Conservation (phyloP, 345 rosid genomes). For the Hibiscus tridactylites region DNA sequence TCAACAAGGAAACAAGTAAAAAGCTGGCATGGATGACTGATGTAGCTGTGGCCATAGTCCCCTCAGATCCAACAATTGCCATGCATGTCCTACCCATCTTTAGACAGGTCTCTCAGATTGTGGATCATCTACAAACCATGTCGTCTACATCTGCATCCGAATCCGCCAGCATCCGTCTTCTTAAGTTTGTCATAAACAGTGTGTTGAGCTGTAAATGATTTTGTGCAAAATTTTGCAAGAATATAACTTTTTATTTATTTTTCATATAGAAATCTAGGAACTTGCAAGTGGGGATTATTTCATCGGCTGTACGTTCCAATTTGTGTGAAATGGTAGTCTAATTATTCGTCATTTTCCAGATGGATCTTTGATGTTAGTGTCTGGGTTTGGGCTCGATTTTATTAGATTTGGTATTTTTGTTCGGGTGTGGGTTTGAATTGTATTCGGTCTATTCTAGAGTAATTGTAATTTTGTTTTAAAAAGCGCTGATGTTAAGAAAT, state of each 20-base stretch:
- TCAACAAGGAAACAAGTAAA: conserved; percentile 38
- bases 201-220: conserved; percentile 43
- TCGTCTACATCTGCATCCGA: conserved; percentile 36
- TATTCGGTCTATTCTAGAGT: no score
- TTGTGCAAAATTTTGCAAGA: conserved; percentile 30
- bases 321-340: conserved; percentile 19
- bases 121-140: conserved; percentile 39
- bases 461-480: no score
- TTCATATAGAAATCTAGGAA: conserved; percentile 31
- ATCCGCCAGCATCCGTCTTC: conserved; percentile 38
- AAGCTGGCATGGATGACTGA: conserved; percentile 69
- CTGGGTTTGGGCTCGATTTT: no score
- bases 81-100: conserved; percentile 51
- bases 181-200: conserved; percentile 49
- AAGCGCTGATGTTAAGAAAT: no score
- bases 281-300: background rate
- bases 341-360: no score
- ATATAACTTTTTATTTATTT: background rate
- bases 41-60: conserved; percentile 50
- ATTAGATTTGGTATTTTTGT: no score
- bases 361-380: no score
- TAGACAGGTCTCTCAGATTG: conserved; percentile 57
- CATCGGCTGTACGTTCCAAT: conserved; percentile 9
- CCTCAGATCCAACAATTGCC: conserved; percentile 46
- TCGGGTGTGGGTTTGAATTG: no score